Evolutionary conservation across 2,329 filamentous ascomycete genomes (phyloP).

Genomic region (Catunica adiposa): DNA sequence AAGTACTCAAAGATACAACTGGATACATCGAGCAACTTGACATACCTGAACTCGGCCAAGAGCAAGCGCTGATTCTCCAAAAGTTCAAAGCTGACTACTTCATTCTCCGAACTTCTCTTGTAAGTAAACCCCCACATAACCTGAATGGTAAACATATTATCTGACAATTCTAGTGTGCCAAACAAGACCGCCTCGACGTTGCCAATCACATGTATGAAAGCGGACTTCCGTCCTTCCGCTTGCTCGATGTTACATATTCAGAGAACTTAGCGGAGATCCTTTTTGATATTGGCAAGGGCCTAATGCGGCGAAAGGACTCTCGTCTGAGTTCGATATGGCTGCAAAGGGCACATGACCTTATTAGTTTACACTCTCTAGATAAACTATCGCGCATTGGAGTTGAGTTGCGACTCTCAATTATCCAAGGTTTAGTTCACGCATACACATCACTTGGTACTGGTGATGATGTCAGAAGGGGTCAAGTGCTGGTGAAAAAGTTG

Average conservation of each 20-base stretch:
- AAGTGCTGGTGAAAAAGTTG: slow-evolving; percentile 41
- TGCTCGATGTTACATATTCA: slow-evolving; percentile 31
- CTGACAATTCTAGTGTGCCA: slow-evolving; percentile 45
- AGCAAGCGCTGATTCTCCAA: slow-evolving; percentile 1
- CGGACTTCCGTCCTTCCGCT: slow-evolving; percentile 25
- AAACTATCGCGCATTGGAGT: slow-evolving; percentile 39
- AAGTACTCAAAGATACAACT: slow-evolving; percentile 36
- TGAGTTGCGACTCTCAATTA: slow-evolving; percentile 49
- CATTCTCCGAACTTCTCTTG: slow-evolving; percentile 48
- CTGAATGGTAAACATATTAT: background rate
- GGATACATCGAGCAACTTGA: slow-evolving; percentile 4
- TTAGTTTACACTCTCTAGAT: slow-evolving; percentile 39
- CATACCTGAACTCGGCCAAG: slow-evolving; percentile 1
- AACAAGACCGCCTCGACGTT: slow-evolving; percentile 53
- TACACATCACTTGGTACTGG: slow-evolving; percentile 31
- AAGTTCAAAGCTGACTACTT: slow-evolving; percentile 40
- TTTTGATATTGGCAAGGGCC: slow-evolving; percentile 52
- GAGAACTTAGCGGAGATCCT: slow-evolving; percentile 52
- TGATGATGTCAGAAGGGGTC: slow-evolving; percentile 34
- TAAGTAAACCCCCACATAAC: slow-evolving; percentile 21
- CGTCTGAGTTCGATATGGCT: slow-evolving; percentile 40
- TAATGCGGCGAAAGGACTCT: slow-evolving; percentile 36
- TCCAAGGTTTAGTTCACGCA: slow-evolving; percentile 44
- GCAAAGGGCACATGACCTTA: slow-evolving; percentile 43
- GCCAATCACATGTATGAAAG: slow-evolving; percentile 65